Evolutionary conservation across 2,329 filamentous ascomycete genomes (phyloP).

Genomic region (Aspergillus sp.): DNA sequence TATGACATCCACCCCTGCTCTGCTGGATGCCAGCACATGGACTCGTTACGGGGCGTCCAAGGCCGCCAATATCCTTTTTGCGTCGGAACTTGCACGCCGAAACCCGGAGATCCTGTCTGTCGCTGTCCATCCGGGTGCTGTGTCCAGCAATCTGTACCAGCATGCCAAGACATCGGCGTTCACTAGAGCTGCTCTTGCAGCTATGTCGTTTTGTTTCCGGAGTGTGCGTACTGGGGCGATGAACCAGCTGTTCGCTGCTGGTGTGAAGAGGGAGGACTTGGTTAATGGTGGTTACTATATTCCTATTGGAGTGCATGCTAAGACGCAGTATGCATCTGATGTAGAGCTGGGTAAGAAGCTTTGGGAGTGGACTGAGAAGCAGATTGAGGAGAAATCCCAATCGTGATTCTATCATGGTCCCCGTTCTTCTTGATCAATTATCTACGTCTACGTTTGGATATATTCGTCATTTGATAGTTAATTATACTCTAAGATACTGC

Average conservation of each 20-base stretch:
- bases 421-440: not conserved
- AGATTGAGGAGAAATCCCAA: conserved; percentile 18
- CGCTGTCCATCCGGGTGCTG: conserved; percentile 46
- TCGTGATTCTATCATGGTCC: not conserved
- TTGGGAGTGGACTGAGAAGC: conserved; percentile 41
- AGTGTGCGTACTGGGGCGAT: conserved; percentile 29
- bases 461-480: not conserved
- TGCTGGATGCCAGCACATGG: conserved; percentile 34
- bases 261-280: conserved; percentile 24
- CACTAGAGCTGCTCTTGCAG: conserved; percentile 15
- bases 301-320: conserved; percentile 31
- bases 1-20: conserved; percentile 31
- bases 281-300: conserved; percentile 37
- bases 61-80: conserved; percentile 44
- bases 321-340: conserved; percentile 26
- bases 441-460: not conserved
- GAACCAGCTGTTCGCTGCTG: conserved; percentile 38
- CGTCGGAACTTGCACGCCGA: conserved; percentile 40
- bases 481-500: no score
- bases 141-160: conserved; percentile 36
- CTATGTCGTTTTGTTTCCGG: conserved; percentile 23
- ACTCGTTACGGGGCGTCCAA: conserved; percentile 48
- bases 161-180: conserved; percentile 18
- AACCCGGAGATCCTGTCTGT: conserved; percentile 40
- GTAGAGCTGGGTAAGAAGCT: conserved; percentile 26